Base-by-base conservation (phyloP, 306 rosid genomes). In the Vicia sativa region DNA sequence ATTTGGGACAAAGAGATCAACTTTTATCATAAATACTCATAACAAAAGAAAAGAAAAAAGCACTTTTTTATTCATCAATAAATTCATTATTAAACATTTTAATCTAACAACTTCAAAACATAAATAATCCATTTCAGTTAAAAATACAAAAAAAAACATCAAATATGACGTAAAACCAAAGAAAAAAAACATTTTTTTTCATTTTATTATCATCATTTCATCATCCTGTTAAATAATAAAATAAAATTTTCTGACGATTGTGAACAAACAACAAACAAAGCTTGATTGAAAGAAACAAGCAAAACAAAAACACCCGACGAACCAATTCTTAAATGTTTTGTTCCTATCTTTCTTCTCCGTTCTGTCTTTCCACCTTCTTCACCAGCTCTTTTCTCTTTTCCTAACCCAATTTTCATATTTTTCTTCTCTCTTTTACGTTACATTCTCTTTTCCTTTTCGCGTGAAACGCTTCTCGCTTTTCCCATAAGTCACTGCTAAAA, bases 381-480 rank as follows among this genome's bases (percentile, higher is more conserved):
- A 79, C 57, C 79, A 69, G 68, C 68, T 63, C 65, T 50, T 18
- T 4, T 4, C n/a, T 52, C 44, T 77, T 65, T 72, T 71, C 48
- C 46, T 69, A 39, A 41, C 57, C 64, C 52, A 29, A 61, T 62
- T 64, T 45, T 14, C 2, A 1, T 21, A 21, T 21, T 21, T 21
- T 21, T 21, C 57, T 19, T 52, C 6, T 52, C 34, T 52, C 58
- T 52, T 52, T 52, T 52, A 52, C 58, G 58, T 52, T 52, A 52
- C 58, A 34, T 75, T 67, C 67, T 62, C 76, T 58, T 67, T 34
- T 34, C 50, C 66, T 74, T 83, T 73, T 61, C 61, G 53, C 62
- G n/a, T 42, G 65, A 65, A 74, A 74, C 68, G 80, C 81, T 62
- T 75, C 38, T 78, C 75, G 70, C 79, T 64, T 76, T 81, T 77